phyloP scores from a whole-genome alignment of 108 stramenopile genomes.

The Pinguiococcus pyrenoidosus region DNA sequence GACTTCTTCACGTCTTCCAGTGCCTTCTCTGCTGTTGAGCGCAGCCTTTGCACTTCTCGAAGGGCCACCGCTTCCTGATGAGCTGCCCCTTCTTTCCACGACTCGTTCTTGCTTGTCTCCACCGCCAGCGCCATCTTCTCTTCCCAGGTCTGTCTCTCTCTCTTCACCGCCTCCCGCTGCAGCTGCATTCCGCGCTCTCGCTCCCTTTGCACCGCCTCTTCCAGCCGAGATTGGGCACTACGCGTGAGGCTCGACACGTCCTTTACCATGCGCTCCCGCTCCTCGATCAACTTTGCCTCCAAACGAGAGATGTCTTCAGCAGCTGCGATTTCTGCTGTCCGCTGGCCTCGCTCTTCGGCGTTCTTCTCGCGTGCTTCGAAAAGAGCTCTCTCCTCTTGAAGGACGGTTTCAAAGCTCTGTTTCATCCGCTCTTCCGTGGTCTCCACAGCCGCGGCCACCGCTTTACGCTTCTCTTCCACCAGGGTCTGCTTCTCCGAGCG shows the following conservation, averaged over 20 bases:
- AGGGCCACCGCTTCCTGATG: too few relatives aligned
- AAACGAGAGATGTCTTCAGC: too few relatives aligned
- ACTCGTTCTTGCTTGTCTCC: constrained; percentile 2
- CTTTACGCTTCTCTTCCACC: background rate
- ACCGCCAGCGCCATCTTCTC: too few relatives aligned
- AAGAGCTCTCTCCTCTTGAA: background rate
- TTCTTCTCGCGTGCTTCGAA: constrained; percentile 1
- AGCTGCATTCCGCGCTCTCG: background rate
- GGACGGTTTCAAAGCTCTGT: too few relatives aligned
- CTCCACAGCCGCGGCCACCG: background rate
- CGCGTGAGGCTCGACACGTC: too few relatives aligned
- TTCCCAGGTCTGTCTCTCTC: background rate
- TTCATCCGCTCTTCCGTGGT: background rate
- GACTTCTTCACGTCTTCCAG: background rate
- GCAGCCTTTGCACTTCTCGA: too few relatives aligned
- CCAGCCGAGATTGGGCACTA: too few relatives aligned
- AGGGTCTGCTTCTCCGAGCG: constrained; percentile 1
- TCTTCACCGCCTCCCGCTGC: background rate
- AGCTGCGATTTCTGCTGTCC: too few relatives aligned
- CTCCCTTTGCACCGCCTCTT: too few relatives aligned
- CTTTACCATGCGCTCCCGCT: background rate
- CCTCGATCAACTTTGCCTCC: background rate
- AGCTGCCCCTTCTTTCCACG: too few relatives aligned
- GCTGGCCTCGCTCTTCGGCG: too few relatives aligned
- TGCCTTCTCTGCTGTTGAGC: constrained; percentile 2